A percentile compares a stretch with the other conserved stretches of the same genome.
Conservation (phyloP, 345 rosid species). For the Euphorbia tirucalli region DNA sequence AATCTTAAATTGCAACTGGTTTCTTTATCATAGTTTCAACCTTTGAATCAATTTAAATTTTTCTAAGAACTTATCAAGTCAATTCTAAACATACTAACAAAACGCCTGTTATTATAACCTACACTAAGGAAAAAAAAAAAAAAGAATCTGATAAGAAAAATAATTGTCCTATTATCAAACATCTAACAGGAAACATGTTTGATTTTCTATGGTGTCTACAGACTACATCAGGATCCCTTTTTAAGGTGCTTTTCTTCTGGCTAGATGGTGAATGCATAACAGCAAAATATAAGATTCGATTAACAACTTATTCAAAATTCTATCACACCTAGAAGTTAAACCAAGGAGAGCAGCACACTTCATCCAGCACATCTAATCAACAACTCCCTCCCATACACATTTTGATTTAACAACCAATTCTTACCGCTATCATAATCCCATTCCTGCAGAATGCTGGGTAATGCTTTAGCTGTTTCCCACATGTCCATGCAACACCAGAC, state of each 20-base stretch:
- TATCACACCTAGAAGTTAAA: background rate
- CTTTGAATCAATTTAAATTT: background rate
- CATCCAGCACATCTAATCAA: background rate
- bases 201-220: background rate
- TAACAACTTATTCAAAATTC: background rate
- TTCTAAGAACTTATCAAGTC: background rate
- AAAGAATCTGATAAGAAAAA: too few species aligned
- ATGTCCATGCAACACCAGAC: slow-evolving; percentile 83
- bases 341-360: background rate
- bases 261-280: background rate
- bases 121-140: too few species aligned
- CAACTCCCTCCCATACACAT: background rate
- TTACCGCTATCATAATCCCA: slow-evolving; percentile 77
- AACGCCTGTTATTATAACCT: background rate
- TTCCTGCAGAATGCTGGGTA: slow-evolving; percentile 82
- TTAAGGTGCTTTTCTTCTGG: background rate
- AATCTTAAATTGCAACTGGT: background rate
- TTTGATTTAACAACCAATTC: slow-evolving; percentile 22
- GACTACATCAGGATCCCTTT: background rate
- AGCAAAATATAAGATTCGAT: background rate
- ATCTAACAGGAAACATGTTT: background rate
- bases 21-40: background rate
- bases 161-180: too few species aligned
- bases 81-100: background rate
- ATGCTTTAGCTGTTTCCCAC: slow-evolving; percentile 94